A percentile compares a stretch with the other conserved stretches of the same genome.
Evolutionary conservation across 805 yeast genomes (phyloP).

Genomic region (Yarrowia sp.): DNA sequence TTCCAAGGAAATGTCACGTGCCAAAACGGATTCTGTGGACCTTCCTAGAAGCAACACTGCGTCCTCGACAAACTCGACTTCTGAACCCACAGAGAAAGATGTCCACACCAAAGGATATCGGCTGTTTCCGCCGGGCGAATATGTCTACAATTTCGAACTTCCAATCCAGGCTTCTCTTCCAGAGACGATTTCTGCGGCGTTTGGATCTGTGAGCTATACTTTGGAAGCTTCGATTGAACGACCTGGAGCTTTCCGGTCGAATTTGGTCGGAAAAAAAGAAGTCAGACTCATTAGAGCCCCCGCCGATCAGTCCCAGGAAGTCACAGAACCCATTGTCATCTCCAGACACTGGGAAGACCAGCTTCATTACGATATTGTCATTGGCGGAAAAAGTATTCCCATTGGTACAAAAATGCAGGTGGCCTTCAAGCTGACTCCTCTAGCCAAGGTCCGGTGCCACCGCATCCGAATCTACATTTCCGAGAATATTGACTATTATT

Average conservation of each 20-base stretch:
- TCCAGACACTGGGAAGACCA: slow-evolving; percentile 94
- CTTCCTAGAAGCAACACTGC: background rate
- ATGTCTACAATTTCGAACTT: slow-evolving; percentile 89
- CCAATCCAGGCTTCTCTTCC: slow-evolving; percentile 83
- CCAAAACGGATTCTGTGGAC: slow-evolving; percentile 5
- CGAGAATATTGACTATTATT: slow-evolving; percentile 89
- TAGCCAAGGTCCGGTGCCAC: slow-evolving; percentile 86
- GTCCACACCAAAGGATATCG: slow-evolving; percentile 52
- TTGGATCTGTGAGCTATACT: slow-evolving; percentile 77
- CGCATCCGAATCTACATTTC: slow-evolving; percentile 84
- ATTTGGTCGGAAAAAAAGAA: slow-evolving; percentile 67
- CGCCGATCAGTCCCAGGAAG: slow-evolving; percentile 79
- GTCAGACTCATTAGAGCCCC: slow-evolving; percentile 77
- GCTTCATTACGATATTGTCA: slow-evolving; percentile 84
- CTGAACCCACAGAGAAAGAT: slow-evolving; percentile 22
- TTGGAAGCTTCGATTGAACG: slow-evolving; percentile 76
- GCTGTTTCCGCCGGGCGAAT: slow-evolving; percentile 84
- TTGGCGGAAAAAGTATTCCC: slow-evolving; percentile 87
- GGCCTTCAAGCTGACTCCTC: slow-evolving; percentile 81
- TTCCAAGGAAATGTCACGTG: background rate
- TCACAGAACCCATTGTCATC: slow-evolving; percentile 91
- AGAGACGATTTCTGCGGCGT: slow-evolving; percentile 77
- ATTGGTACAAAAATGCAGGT: slow-evolving; percentile 84
- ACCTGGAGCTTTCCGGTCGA: slow-evolving; percentile 84
- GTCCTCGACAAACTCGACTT: background rate